Evolutionary conservation across 495 filamentous ascomycete species (phyloP).

Genomic region (Penicillium argentinense): DNA sequence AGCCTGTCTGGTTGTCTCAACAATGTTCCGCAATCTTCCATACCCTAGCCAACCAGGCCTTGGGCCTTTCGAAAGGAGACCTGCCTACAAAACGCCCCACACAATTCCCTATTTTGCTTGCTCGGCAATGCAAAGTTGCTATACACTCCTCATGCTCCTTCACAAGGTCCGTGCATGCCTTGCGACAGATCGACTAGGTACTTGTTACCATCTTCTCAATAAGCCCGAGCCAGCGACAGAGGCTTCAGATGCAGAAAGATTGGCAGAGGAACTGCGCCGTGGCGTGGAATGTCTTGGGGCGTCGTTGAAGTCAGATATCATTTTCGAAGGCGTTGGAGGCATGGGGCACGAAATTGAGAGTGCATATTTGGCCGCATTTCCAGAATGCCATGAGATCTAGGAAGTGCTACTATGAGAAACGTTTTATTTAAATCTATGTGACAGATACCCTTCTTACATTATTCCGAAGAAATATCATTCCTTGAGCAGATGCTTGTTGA

Average conservation of each 20-base stretch:
- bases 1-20: constrained; percentile 41
- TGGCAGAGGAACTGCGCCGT: constrained; percentile 44
- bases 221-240: constrained; percentile 28
- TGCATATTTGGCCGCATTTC: constrained; percentile 19
- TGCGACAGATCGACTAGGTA: constrained; percentile 10
- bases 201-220: constrained; percentile 22
- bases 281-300: constrained; percentile 38
- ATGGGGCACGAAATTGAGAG: constrained; percentile 25
- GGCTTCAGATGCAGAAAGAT: constrained; percentile 31
- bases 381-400: constrained; percentile 9
- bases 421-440: no score
- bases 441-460: no score
- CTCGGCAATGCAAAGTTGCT: constrained; percentile 53
- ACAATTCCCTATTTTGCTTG: constrained; percentile 53
- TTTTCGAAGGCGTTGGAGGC: constrained; percentile 23
- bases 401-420: no score
- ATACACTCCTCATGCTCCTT: constrained; percentile 49
- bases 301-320: constrained; percentile 31
- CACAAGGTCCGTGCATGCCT: constrained; percentile 31
- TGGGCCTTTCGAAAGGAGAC: background rate
- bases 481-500: constrained; percentile 12
- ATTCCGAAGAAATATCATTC: no score
- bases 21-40: constrained; percentile 39
- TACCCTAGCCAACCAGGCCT: constrained; percentile 31
- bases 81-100: constrained; percentile 28